Base-by-base conservation (phyloP, 345 rosid species). In the Conringia planisiliqua region DNA sequence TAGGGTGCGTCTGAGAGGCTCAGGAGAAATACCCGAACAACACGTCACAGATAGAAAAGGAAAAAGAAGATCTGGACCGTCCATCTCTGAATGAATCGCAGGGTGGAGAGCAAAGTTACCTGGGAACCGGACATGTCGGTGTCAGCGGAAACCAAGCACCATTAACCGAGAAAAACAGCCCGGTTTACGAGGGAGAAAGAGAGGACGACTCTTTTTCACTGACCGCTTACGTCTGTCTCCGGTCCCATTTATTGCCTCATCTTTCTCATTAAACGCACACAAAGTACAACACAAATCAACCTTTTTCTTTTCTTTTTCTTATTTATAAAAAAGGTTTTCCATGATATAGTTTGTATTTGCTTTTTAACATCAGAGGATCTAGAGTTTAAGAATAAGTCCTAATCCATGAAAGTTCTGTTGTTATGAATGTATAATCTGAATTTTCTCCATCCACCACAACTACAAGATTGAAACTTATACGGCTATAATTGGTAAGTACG, bases 91-190 rank as follows among this genome's bases (percentile, higher is more conserved):
- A 3, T 3, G 30, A 22, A 84, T 84, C 79, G 56, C 38, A 82
- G 81, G 82, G 78, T 18, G 33, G 11, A 61, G 20, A 69, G 3
- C 0, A 10, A 24, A 39, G 62, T 65, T 63, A 72, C 80, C 82
- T 62, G 60, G 72, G 68, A 79, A 80, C 83, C 79, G 82, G 83
- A 82, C 85, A 62, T 79, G 87, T 84, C 83, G 77, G 81, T 80
- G 87, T 84, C 87, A 84, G 87, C 83, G 85, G 83, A 77, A 82
- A 78, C 85, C 60, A 67, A 73, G 87, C 85, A 73, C 52, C 85
- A 78, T 56, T 42, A 62, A 74, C 71, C 86, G 86, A 83, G 78
- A 80, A 77, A 80, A 78, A 78, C 72, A 73, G 83, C 82, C 86
- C 86, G 86, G 62, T 59, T 80, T 74, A 70, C 86, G 86, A 83